A percentile compares a stretch with the other conserved stretches of the same genome.
Conservation (phyloP, 2,329 filamentous ascomycete species). For the Fusarium illudens region DNA sequence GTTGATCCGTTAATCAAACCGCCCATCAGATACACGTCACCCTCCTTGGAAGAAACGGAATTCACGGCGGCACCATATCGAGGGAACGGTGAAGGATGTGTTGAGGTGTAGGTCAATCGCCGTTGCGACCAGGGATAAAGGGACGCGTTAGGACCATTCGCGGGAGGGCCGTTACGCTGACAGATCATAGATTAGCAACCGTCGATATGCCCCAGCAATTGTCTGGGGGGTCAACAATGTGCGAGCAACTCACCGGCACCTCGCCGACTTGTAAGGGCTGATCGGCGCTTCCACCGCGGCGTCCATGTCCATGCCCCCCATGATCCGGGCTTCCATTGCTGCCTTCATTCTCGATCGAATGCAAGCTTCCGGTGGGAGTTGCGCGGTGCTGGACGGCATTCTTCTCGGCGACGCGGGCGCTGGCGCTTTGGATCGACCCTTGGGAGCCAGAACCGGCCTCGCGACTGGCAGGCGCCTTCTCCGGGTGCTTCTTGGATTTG, state of each 20-base stretch:
- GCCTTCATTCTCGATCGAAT: conserved; percentile 70
- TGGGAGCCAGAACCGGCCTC: conserved; percentile 59
- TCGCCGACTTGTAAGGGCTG: conserved; percentile 54
- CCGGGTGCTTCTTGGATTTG: conserved; percentile 81
- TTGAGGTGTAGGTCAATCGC: conserved; percentile 83
- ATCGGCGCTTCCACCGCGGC: conserved; percentile 62
- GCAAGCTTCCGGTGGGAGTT: conserved; percentile 80
- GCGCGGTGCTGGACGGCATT: conserved; percentile 62
- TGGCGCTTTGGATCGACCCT: conserved; percentile 59
- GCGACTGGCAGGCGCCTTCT: conserved; percentile 65
- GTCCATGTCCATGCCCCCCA: conserved; percentile 55
- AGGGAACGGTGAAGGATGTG: conserved; percentile 87
- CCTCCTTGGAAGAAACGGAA: conserved; percentile 90
- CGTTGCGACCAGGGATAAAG: conserved; percentile 97
- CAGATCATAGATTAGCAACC: conserved; percentile 17
- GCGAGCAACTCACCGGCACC: conserved; percentile 51
- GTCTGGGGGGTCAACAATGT: not conserved
- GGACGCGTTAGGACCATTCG: conserved; percentile 72
- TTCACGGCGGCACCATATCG: conserved; percentile 98
- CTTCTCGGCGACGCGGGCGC: conserved; percentile 62
- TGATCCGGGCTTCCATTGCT: conserved; percentile 71
- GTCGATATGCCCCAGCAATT: not conserved
- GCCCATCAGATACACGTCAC: conserved; percentile 97
- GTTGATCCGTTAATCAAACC: conserved; percentile 94
- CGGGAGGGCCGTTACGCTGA: conserved; percentile 62